Evolutionary conservation across 1,139 yeast species (phyloP).

Genomic region (Magnusiomyces starmeri): DNA sequence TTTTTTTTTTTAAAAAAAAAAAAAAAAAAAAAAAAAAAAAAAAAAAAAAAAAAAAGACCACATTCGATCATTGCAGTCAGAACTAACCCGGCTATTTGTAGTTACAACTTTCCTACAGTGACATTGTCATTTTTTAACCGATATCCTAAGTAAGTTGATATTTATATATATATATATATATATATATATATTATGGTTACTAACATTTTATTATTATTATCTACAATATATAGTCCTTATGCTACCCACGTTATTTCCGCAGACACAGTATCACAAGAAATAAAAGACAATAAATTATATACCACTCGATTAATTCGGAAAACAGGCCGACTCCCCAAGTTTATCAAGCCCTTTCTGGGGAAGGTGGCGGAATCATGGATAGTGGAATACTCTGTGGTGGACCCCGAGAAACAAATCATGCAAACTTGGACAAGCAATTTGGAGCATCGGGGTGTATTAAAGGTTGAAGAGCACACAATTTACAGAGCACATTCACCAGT

Average conservation of each 20-base stretch:
- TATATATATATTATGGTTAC: not conserved
- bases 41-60: not conserved
- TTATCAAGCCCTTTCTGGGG: constrained; percentile 74
- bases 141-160: constrained; percentile 52
- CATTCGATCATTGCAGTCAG: not conserved
- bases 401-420: constrained; percentile 52
- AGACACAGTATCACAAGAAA: constrained; percentile 59
- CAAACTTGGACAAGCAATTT: constrained; percentile 73
- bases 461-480: constrained; percentile 69
- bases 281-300: constrained; percentile 52
- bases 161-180: not conserved
- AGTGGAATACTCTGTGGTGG: constrained; percentile 70
- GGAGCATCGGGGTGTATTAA: constrained; percentile 73
- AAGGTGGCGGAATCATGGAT: constrained; percentile 72
- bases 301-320: constrained; percentile 73
- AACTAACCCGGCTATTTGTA: constrained; percentile 12
- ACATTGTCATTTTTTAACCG: constrained; percentile 75
- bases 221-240: constrained; percentile 44
- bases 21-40: not conserved
- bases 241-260: constrained; percentile 82
- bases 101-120: constrained; percentile 59
- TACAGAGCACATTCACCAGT: constrained; percentile 36
- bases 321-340: constrained; percentile 72
- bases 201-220: not conserved
- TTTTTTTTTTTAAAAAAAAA: not conserved